phyloP scores from a whole-genome alignment of 2,329 filamentous ascomycete genomes.

The Ceratocystis diversiconidia region DNA sequence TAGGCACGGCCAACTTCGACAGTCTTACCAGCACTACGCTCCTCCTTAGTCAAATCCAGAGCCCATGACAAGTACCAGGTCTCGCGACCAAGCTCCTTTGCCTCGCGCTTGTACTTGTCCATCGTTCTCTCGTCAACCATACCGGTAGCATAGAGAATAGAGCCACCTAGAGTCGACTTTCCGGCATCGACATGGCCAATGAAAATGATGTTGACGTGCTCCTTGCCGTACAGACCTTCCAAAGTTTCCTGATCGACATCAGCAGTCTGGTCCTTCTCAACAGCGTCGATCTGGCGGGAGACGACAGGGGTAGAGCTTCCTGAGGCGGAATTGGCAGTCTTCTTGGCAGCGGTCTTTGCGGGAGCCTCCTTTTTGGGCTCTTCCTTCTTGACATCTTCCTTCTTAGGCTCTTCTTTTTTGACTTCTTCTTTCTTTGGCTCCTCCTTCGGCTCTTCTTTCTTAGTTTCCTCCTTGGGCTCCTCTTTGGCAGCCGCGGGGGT shows the following conservation, averaged over 20 bases:
- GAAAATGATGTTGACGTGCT: slow-evolving; percentile 87
- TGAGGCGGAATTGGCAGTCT: slow-evolving; percentile 64
- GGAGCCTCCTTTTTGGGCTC: slow-evolving; percentile 44
- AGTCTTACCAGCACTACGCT: slow-evolving; percentile 91
- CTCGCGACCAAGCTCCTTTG: slow-evolving; percentile 89
- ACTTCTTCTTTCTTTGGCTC: slow-evolving; percentile 29
- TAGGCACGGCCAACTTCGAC: slow-evolving; percentile 92
- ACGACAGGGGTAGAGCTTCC: slow-evolving; percentile 69
- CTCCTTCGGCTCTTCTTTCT: slow-evolving; percentile 21
- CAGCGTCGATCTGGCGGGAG: slow-evolving; percentile 60
- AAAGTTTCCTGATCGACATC: slow-evolving; percentile 60
- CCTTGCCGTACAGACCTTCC: slow-evolving; percentile 93
- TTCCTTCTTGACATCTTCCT: slow-evolving; percentile 32
- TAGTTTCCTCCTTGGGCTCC: slow-evolving; percentile 13
- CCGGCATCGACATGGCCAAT: slow-evolving; percentile 97
- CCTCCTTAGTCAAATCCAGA: slow-evolving; percentile 91
- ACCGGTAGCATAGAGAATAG: slow-evolving; percentile 81
- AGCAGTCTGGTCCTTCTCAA: slow-evolving; percentile 67
- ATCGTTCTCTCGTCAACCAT: slow-evolving; percentile 99
- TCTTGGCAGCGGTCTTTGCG: slow-evolving; percentile 76
- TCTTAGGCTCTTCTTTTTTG: slow-evolving; percentile 38
- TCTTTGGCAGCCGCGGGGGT: slow-evolving; percentile 24
- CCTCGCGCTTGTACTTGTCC: slow-evolving; percentile 95
- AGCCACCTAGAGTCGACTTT: slow-evolving; percentile 90
- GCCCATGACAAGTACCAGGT: slow-evolving; percentile 99